These are phyloP conservation scores for Anisogramma anomala DNA, from an alignment of 2,329 filamentous ascomycete genomes.

Conservation along the genomic window DNA sequence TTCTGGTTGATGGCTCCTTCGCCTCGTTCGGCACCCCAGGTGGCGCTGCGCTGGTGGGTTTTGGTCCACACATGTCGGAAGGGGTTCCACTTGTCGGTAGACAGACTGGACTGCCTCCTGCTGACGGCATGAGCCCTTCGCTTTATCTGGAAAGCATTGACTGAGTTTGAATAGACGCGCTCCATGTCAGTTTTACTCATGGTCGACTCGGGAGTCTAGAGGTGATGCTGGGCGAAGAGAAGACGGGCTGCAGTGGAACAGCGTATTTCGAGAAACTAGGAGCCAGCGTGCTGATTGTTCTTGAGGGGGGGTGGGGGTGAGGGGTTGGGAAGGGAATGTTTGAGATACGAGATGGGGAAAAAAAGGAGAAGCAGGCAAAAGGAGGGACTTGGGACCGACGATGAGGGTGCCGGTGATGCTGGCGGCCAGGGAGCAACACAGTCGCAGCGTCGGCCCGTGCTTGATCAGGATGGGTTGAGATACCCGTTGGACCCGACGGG, in stretches of 20 bases:
- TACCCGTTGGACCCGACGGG: too few relatives aligned
- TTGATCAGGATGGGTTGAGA: too few relatives aligned
- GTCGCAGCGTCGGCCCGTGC: too few relatives aligned
- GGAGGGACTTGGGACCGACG: too few relatives aligned
- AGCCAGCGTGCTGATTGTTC: neutral
- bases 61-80: slow-evolving; percentile 32
- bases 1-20: slow-evolving; percentile 16
- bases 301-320: neutral
- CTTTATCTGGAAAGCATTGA: slow-evolving; percentile 36
- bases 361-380: too few relatives aligned
- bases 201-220: neutral
- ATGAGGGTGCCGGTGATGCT: too few relatives aligned
- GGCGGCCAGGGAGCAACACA: too few relatives aligned
- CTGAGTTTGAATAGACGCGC: slow-evolving; percentile 19
- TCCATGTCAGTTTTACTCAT: slow-evolving; percentile 9
- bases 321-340: neutral
- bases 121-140: slow-evolving; percentile 32
- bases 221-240: neutral
- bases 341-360: neutral
- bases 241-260: neutral
- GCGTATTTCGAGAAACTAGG: neutral
- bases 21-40: slow-evolving; percentile 29
- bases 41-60: slow-evolving; percentile 20
- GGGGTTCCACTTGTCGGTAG: slow-evolving; percentile 31
- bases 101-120: slow-evolving; percentile 21